phyloP scores from a whole-genome alignment of 179 eudicot species.

The Sideroxylon spinosum region DNA sequence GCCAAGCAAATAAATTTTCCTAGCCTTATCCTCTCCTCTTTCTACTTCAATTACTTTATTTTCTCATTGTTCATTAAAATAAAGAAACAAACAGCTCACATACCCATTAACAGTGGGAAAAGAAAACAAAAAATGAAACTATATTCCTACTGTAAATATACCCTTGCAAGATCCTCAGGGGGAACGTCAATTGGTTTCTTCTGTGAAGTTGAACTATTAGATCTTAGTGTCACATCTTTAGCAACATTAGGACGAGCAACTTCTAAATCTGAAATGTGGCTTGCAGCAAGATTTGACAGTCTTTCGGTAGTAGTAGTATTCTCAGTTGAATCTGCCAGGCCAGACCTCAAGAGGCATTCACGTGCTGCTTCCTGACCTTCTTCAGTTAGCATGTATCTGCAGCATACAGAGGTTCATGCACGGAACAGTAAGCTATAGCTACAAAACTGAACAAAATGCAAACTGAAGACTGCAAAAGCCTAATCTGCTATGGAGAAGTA shows the following conservation, averaged over 20 bases:
- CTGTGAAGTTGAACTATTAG: constrained; percentile 26
- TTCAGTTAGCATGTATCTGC: constrained; percentile 80
- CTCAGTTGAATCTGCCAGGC: constrained; percentile 44
- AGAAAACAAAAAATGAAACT: not conserved
- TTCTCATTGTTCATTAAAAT: not conserved
- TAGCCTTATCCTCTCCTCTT: not conserved
- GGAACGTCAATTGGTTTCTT: constrained; percentile 38
- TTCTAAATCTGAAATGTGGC: constrained; percentile 30
- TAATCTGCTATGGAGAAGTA: not conserved
- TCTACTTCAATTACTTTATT: not conserved
- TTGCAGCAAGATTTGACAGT: constrained; percentile 23
- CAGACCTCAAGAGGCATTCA: constrained; percentile 77
- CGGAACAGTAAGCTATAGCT: not conserved
- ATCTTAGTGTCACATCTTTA: constrained; percentile 23
- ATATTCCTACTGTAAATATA: constrained; percentile 15
- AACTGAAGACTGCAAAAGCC: not conserved
- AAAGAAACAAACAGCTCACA: not conserved
- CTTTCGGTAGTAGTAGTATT: constrained; percentile 20
- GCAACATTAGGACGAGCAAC: constrained; percentile 25
- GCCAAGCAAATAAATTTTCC: constrained; percentile 11
- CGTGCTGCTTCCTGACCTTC: constrained; percentile 67
- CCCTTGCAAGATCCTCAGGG: constrained; percentile 64
- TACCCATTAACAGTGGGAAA: not conserved
- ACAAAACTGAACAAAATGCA: not conserved
- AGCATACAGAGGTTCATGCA: constrained; percentile 14